Evolutionary conservation across 805 yeast species (phyloP).

Genomic region (Wickerhamomyces ciferrii): DNA sequence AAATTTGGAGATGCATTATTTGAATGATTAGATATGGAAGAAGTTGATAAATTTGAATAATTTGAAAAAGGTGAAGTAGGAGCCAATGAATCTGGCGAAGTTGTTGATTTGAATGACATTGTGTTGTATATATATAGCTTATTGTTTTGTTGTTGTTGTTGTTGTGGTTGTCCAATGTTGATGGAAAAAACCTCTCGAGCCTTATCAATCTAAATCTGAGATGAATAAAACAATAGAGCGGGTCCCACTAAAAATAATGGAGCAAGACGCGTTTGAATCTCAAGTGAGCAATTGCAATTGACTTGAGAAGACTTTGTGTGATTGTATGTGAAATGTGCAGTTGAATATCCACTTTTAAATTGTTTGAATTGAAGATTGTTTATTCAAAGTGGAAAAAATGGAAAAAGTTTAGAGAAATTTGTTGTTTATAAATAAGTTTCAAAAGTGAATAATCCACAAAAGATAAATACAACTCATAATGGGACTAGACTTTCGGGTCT

Average conservation of each 20-base stretch:
- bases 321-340: neutral
- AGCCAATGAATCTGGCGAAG: slow-evolving; percentile 19
- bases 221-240: neutral
- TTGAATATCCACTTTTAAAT: neutral
- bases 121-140: neutral
- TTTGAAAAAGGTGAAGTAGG: slow-evolving; percentile 23
- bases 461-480: neutral
- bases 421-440: neutral
- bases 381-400: neutral
- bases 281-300: too few relatives aligned
- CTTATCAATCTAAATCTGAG: neutral
- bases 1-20: slow-evolving; percentile 17
- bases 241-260: neutral
- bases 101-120: neutral
- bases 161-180: neutral
- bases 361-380: neutral
- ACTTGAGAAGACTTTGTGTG: too few relatives aligned
- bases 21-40: slow-evolving; percentile 7
- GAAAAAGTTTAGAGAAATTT: neutral
- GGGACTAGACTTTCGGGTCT: neutral
- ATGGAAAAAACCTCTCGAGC: neutral
- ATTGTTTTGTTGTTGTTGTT: neutral
- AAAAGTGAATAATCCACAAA: neutral
- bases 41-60: slow-evolving; percentile 9
- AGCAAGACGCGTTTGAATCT: neutral